Evolutionary conservation across 306 rosid genomes (phyloP).

Genomic region (Vigna mungo): DNA sequence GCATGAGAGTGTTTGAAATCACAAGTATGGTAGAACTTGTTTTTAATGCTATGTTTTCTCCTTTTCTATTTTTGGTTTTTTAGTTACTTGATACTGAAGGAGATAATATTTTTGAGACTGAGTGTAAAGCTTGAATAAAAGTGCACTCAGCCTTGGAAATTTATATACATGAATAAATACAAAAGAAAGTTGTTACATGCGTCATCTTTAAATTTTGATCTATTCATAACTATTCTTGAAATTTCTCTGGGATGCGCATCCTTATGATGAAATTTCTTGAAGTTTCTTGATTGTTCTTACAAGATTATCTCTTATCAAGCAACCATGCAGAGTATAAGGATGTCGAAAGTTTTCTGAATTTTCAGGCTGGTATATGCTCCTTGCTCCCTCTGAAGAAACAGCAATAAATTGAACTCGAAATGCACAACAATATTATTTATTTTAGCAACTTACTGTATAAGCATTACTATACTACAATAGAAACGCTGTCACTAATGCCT

Average conservation of each 20-base stretch:
- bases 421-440: not conserved
- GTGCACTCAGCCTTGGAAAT: not conserved
- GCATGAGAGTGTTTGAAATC: not conserved
- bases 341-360: conserved; percentile 1
- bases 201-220: conserved; percentile 7
- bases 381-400: conserved; percentile 11
- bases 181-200: not conserved
- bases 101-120: not conserved
- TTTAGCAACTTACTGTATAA: not conserved
- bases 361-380: not conserved
- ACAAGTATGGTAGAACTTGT: not conserved
- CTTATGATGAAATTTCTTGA: not conserved
- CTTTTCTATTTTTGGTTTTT: not conserved
- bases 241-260: not conserved
- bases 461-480: not conserved
- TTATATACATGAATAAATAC: not conserved
- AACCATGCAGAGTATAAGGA: conserved; percentile 14
- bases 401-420: not conserved
- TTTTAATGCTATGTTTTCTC: not conserved
- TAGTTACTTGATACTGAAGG: too few relatives aligned
- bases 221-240: conserved; percentile 6
- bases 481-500: not conserved
- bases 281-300: conserved; percentile 2
- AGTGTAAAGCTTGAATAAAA: not conserved
- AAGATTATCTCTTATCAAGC: conserved; percentile 15